These are phyloP conservation scores for Fonsecaea multimorphosa DNA, from an alignment of 2,329 filamentous ascomycete genomes.

Conservation along the genomic window DNA sequence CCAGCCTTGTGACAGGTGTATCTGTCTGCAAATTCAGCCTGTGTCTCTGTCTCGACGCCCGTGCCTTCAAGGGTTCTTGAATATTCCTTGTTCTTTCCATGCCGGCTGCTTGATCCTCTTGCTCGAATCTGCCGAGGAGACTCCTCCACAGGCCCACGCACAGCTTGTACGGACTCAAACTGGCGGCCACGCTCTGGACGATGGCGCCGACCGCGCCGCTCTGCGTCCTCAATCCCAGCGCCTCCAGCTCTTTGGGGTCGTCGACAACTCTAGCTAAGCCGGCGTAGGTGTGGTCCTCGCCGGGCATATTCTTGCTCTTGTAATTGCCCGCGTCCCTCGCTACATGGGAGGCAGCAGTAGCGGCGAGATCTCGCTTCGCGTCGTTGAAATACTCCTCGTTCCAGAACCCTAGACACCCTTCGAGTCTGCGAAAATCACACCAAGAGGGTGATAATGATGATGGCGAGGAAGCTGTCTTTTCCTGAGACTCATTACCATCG, in stretches of 20 bases:
- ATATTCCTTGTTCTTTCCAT: not conserved
- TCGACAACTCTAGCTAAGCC: constrained; percentile 28
- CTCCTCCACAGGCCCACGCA: constrained; percentile 25
- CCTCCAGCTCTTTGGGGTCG: constrained; percentile 43
- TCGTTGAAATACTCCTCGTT: constrained; percentile 32
- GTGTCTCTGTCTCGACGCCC: not conserved
- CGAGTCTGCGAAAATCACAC: constrained; percentile 31
- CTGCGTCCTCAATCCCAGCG: constrained; percentile 37
- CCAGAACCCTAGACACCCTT: constrained; percentile 30
- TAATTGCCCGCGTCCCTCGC: not conserved
- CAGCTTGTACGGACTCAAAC: constrained; percentile 34
- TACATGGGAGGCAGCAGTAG: not conserved
- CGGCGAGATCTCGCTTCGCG: constrained; percentile 28
- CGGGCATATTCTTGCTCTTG: not conserved
- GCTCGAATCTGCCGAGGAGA: constrained; percentile 17
- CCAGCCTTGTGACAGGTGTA: constrained; percentile 42
- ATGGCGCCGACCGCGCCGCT: constrained; percentile 29
- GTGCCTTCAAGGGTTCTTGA: not conserved
- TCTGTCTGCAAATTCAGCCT: constrained; percentile 44
- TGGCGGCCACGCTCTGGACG: constrained; percentile 30
- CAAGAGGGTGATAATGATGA: not conserved
- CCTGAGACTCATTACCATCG: not conserved
- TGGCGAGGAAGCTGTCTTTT: not conserved
- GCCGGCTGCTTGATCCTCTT: not conserved
- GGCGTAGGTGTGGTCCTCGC: constrained; percentile 3